These are phyloP conservation scores for Mortierella sp. DNA, from an alignment of 371 early-diverging fungal species.

Conservation along the genomic window DNA sequence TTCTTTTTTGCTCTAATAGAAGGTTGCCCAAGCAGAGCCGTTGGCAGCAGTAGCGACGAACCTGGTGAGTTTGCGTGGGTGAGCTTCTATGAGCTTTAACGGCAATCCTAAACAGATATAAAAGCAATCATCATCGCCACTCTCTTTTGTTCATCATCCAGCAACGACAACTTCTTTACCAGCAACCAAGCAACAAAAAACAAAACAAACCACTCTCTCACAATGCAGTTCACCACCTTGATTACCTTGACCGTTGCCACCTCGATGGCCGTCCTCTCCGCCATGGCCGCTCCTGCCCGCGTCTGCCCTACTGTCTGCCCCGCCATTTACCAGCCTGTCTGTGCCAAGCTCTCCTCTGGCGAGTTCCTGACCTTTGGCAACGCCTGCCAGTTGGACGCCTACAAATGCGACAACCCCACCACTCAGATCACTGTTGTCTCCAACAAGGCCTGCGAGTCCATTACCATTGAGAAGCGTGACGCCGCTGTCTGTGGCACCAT, in stretches of 20 bases:
- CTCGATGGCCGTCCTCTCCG: background rate
- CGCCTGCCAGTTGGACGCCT: background rate
- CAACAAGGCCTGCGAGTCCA: too few species aligned
- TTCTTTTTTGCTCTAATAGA: background rate
- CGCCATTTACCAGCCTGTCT: background rate
- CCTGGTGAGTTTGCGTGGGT: background rate
- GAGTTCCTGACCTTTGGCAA: constrained; percentile 19
- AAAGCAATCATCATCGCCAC: background rate
- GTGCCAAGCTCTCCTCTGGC: too few species aligned
- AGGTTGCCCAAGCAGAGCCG: too few species aligned
- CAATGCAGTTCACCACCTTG: background rate
- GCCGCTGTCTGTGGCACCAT: background rate
- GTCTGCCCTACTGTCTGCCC: background rate
- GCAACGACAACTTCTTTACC: background rate
- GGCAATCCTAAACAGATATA: background rate
- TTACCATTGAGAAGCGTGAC: too few species aligned
- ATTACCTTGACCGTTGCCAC: background rate
- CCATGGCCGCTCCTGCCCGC: constrained; percentile 5
- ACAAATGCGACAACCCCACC: constrained; percentile 4
- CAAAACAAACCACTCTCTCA: background rate
- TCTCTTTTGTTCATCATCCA: background rate
- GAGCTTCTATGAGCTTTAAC: background rate
- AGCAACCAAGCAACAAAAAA: background rate
- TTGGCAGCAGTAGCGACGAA: background rate
- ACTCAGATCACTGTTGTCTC: background rate